Evolutionary conservation across 257 asterid genomes (phyloP), one percentile per base, ranked within the genome.

Genomic region (Nicotiana tomentosiformis): DNA sequence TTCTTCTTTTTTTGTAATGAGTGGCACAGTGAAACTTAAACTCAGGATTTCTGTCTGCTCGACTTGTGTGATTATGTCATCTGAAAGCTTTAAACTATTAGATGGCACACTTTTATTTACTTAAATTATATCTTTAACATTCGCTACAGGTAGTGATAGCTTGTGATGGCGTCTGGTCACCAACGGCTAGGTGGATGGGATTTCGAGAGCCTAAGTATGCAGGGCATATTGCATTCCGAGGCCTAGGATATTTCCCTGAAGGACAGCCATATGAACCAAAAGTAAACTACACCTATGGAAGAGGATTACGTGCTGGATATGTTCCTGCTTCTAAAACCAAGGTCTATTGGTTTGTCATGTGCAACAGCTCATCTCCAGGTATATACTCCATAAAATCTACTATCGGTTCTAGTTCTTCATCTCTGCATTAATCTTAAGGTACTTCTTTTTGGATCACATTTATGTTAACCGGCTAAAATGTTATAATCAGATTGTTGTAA

Each of bases 131-230:
- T 26, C 23, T 7, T 26, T 3, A 76, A 29, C 5, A 7, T 35
- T 86, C 53, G 49, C 80, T 43, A 82, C 85, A 95, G 99, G 84
- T 95, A 72, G 94, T 93, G 79, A 90, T 95, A 51, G 98, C 93
- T 55, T 95, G 97, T 85, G 99, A 95, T 82, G 98, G 99, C 23
- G 90, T 90, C 82, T 86, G 94, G 60, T 95, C 99, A 84, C 94
- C 94, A 26, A 95, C 90, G 83, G 98, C 98, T 30, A 91, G 90
- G 77, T 93, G 98, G 98, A 91, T 95, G 97, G 99, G 99, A 55
- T 93, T 91, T 82, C 62, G 86, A 3, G 94, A 93, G 29, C 90
- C 98, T 30, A 91, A 74, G 83, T 95, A 93, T 18, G 98, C 88
- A 1, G 97, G 99, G 29, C 88, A 95, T 65, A 84, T 90, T 80